Base-by-base conservation (phyloP, 108 stramenopile species). In the Nitzschia putrida region DNA sequence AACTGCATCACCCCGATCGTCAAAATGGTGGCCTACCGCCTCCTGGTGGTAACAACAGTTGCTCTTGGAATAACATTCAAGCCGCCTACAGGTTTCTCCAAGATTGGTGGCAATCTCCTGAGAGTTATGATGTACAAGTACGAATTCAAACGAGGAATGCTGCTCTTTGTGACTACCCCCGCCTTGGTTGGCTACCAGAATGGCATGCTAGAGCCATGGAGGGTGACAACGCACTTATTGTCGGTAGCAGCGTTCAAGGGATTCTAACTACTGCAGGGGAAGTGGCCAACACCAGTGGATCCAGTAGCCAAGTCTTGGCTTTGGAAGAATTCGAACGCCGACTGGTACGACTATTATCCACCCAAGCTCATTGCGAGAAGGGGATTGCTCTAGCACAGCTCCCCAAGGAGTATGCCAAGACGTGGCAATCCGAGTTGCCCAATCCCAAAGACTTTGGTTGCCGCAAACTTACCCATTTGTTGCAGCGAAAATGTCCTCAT, bases 381-480 rank as follows among this genome's bases (percentile, higher is more conserved):
- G 26, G 45, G 43, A 24, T 73, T 7, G 21, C 66, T 13, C 41
- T 73, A 8, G 51, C 72, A 10, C 77, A 73, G 43, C 50, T 73
- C 11, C 72, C 72, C 20, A 73, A 73, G 40, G 68, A 79, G 63
- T 73, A 73, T 52, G 2, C 68, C 56, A 73, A 73, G 53, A 73
- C 66, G 22, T 54, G 42, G 40, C 53, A 65, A 43, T 20, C 12
- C 3, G 8, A 20, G 3, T 25, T 73, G 50, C 43, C 51, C 12
- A 47, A 66, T 21, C 55, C 64, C 20, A 64, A 40, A 45, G 41
- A 66, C 7, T 65, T 23, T 66, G 41, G 51, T 20, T 44, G 43
- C 45, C 72, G 72, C 11, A 73, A 66, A 44, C 47, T 63, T 3
- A 57, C 14, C 14, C 16, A 55, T 29, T 24, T 73, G 25, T 53